Base-by-base conservation (phyloP, 2,329 filamentous ascomycete genomes). In the Ceratocystis cacaofunesta region DNA sequence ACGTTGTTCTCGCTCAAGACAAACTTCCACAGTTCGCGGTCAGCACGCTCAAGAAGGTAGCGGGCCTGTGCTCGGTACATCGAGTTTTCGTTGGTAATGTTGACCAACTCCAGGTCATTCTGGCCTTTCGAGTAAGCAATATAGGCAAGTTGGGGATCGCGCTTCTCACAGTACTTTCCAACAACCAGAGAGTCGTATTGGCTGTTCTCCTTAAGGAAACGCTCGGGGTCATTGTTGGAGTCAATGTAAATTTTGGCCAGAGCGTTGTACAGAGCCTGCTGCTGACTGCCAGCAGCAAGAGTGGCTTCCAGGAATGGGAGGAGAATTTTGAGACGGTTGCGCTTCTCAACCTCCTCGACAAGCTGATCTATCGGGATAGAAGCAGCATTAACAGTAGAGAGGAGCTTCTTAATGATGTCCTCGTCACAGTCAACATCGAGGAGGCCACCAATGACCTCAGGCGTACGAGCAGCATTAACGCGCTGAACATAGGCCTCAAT, bases 241-340 rank as follows among this genome's bases (percentile, higher is more conserved):
- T 99, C 94, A 67, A 99, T 99, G 78, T 99, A 99, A 71, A 99
- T 99, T 84, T 99, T 99, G 63, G 94, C 94, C 36, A 99, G 82
- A 5, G 94, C 95, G 70, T 99, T 97, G 82, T 89, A 97, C 19
- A 99, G 89, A 57, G 92, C 95, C 74, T 95, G 91, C 76, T 99
- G 92, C 75, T 95, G 89, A 77, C 96, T 96, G 57, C 94, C 94
- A 63, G 86, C 84, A 62, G 90, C 87, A 61, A 99, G 79, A 8
- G 91, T 96, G 66, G 89, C 85, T 79, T 99, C 95, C 5, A 99
- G 84, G 86, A 99, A 99, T 19, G 94, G 94, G 66, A 99, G 78
- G 44, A 99, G 82, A 65, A 99, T 82, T 85, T 99, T 99, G 68
- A 99, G 83, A 36, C 94, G 87, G 76, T 99, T 99, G 69, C 95